phyloP scores from a whole-genome alignment of 495 filamentous ascomycete genomes.

The Baudoinia panamericana region DNA sequence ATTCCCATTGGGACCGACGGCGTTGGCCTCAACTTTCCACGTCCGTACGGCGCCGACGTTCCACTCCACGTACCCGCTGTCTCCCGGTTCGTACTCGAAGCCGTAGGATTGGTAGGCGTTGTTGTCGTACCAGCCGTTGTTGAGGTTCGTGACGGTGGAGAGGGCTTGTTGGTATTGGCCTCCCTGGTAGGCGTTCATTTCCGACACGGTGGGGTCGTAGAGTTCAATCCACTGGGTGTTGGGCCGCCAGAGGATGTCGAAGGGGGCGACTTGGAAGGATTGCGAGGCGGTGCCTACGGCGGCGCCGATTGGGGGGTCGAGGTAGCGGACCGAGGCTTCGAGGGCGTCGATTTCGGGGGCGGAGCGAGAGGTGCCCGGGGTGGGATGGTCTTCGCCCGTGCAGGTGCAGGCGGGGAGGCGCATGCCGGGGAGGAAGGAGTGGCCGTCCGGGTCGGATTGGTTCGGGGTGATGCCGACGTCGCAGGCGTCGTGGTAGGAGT shows the following conservation, averaged over 20 bases:
- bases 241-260: conserved; percentile 24
- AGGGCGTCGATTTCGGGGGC: conserved; percentile 28
- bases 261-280: conserved; percentile 26
- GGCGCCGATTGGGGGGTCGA: conserved; percentile 10
- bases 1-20: conserved; percentile 27
- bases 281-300: conserved; percentile 22
- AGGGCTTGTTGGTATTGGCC: conserved; percentile 26
- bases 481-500: conserved; percentile 25
- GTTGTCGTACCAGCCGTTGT: conserved; percentile 27
- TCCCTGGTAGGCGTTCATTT: conserved; percentile 24
- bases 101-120: conserved; percentile 27
- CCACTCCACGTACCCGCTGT: conserved; percentile 23
- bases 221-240: conserved; percentile 22
- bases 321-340: conserved; percentile 21
- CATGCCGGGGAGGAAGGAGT: conserved; percentile 24
- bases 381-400: conserved; percentile 26
- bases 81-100: conserved; percentile 26
- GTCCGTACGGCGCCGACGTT: conserved; percentile 23
- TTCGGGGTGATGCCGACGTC: conserved; percentile 27
- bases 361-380: conserved; percentile 22
- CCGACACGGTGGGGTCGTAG: conserved; percentile 17
- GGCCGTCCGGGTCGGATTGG: conserved; percentile 24
- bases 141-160: conserved; percentile 23
- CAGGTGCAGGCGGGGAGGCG: conserved; percentile 26
- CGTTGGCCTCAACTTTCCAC: conserved; percentile 20